phyloP scores from a whole-genome alignment of 805 yeast genomes.

The Tetrapisispora pingtungensis region DNA sequence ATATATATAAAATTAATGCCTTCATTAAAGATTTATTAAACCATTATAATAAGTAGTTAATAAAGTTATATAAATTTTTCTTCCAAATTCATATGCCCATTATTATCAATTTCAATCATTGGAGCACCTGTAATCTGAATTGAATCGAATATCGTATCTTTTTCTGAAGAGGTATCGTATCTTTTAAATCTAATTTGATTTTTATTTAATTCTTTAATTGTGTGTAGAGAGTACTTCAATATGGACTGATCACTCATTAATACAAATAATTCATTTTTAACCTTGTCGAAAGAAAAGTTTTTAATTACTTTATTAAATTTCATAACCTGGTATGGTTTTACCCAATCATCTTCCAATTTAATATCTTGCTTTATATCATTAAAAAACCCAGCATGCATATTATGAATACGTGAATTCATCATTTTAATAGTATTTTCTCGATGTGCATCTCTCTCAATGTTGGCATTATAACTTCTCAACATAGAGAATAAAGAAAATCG shows the following conservation, averaged over 20 bases:
- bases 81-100: neutral
- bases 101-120: neutral
- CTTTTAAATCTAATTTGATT: neutral
- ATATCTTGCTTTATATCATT: neutral
- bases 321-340: conserved; percentile 7
- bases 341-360: neutral
- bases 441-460: too few species aligned
- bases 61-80: too few species aligned
- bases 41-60: too few species aligned
- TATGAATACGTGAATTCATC: neutral
- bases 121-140: neutral
- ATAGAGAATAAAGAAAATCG: too few species aligned
- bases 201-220: neutral
- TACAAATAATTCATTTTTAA: conserved; percentile 5
- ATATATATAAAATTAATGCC: too few species aligned
- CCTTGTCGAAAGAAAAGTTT: conserved; percentile 9
- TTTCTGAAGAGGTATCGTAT: neutral
- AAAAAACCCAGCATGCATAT: neutral
- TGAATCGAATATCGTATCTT: neutral
- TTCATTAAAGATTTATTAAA: too few species aligned
- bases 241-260: conserved; percentile 11
- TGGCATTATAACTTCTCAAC: too few species aligned
- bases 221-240: neutral
- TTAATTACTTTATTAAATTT: conserved; percentile 7
- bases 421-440: too few species aligned